Evolutionary conservation across 2,329 filamentous ascomycete genomes (phyloP), one percentile per base, ranked within the genome.

Genomic region (Penicillium frequentans): DNA sequence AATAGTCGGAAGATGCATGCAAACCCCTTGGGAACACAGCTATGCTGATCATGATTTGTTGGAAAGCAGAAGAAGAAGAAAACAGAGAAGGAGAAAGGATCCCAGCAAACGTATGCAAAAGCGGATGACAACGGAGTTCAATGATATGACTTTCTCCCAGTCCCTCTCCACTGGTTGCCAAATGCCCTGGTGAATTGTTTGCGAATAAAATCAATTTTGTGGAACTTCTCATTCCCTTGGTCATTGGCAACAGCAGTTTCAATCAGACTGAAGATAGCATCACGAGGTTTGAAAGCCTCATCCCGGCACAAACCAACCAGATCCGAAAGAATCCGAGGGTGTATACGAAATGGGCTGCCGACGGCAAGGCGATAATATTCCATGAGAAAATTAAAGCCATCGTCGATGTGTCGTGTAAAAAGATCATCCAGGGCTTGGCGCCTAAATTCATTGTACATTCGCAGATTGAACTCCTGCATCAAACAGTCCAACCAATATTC

Each of bases 371-470:
- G 48, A 33, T 42, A 50, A 23, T 33, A 45, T 16, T 52, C 27
- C 16, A 44, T 33, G 23, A 52, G 37, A 14, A n/a, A 7, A 13
- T 26, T 33, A 13, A 52, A 44, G 16, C 49, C 49, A 61, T 77
- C 77, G 57, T 78, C 77, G 58, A 80, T 80, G 67, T 76, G 75
- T 66, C 78, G 78, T 61, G 81, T 73, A 56, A 75, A 72, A 54
- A 82, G 79, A 74, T 92, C 89, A 69, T 87, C 84, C 59, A 87
- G 76, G 54, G 89, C 89, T 70, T 84, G 81, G 66, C 79, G 77
- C 62, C 85, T 84, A 76, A 92, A 91, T 72, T 92, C 89, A 69
- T 84, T 79, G 76, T 92, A 92, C 85, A 93, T 90, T 69, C 79
- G 80, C 57, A 82, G 79, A 73, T 92, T 90, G 82, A 92, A 91